phyloP scores from a whole-genome alignment of 2,329 filamentous ascomycete genomes.

The Fonsecaea erecta region DNA sequence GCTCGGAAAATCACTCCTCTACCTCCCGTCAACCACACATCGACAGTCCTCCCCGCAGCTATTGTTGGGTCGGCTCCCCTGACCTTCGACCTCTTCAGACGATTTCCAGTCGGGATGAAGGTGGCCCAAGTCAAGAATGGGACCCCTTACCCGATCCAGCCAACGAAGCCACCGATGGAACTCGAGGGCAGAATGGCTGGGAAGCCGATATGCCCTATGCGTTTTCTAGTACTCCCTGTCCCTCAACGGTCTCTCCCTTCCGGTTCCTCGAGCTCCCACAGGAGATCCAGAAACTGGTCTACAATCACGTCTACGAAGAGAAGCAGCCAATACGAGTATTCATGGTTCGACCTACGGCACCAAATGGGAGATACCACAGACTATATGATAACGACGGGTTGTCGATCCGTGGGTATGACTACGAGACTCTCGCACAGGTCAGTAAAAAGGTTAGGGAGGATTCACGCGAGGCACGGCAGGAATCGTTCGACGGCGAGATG shows the following conservation, averaged over 20 bases:
- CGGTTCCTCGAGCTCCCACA: not conserved
- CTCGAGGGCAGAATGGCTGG: not conserved
- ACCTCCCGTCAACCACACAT: not conserved
- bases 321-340: not conserved
- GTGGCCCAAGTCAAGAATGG: too few relatives aligned
- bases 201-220: not conserved
- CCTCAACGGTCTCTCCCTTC: not conserved
- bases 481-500: not conserved
- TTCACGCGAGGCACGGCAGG: not conserved
- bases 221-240: too few relatives aligned
- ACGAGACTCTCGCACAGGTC: not conserved
- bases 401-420: not conserved
- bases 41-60: slow-evolving; percentile 1
- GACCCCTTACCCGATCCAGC: not conserved
- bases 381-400: not conserved
- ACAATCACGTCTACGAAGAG: slow-evolving; percentile 2
- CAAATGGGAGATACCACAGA: not conserved
- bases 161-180: not conserved
- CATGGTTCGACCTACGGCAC: not conserved
- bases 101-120: not conserved
- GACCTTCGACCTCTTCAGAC: not conserved
- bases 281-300: not conserved
- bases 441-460: slow-evolving; percentile 7
- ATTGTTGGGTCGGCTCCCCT: slow-evolving; percentile 1
- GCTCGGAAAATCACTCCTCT: not conserved